Evolutionary conservation across 768 basidiomycete species (phyloP).

Genomic region (Exidia glandulosa): DNA sequence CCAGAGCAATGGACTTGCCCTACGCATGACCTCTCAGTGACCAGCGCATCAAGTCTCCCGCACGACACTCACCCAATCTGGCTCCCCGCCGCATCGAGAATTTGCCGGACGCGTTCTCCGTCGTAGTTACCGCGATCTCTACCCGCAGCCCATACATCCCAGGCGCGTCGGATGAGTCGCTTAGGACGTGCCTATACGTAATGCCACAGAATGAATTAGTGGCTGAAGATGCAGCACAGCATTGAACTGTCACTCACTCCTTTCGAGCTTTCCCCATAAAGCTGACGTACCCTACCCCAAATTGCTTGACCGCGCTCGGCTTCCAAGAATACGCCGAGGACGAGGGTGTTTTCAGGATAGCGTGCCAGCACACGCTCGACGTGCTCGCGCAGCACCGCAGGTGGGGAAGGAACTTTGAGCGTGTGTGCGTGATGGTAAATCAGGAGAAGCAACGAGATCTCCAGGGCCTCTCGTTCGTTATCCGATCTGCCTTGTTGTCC

Average conservation of each 20-base stretch:
- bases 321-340: slow-evolving; percentile 66
- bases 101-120: slow-evolving; percentile 54
- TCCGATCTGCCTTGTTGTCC: neutral
- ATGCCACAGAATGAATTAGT: neutral
- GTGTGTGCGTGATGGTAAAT: slow-evolving; percentile 46
- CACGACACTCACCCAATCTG: slow-evolving; percentile 46
- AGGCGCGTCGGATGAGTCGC: slow-evolving; percentile 43
- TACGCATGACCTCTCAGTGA: slow-evolving; percentile 37
- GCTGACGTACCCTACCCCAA: slow-evolving; percentile 59
- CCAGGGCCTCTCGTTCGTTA: slow-evolving; percentile 40
- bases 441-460: slow-evolving; percentile 44
- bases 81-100: slow-evolving; percentile 50
- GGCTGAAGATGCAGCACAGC: neutral
- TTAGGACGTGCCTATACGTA: slow-evolving; percentile 34
- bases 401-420: slow-evolving; percentile 47
- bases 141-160: slow-evolving; percentile 70
- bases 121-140: slow-evolving; percentile 70
- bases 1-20: slow-evolving; percentile 59
- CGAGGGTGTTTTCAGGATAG: slow-evolving; percentile 61
- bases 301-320: slow-evolving; percentile 65
- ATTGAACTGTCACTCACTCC: neutral
- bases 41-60: neutral
- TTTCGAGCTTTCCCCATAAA: slow-evolving; percentile 35
- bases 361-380: slow-evolving; percentile 40
- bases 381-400: slow-evolving; percentile 45